Conservation (phyloP, 192 early-diverging fungal genomes). For the Pilaira anomala region DNA sequence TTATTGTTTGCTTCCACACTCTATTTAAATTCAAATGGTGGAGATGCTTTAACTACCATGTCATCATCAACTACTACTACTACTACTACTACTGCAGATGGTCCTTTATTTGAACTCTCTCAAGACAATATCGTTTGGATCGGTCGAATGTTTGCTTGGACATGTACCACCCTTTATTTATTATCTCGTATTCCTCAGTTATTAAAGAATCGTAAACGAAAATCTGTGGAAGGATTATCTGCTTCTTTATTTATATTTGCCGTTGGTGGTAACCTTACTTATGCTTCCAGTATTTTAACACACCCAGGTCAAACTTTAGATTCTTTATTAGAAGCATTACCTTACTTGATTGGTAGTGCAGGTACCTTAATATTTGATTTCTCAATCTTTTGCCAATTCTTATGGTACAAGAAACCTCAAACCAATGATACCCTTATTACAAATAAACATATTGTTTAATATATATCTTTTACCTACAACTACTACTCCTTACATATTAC, state of each 20-base stretch:
- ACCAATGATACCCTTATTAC: background rate
- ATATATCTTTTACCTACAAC: too few relatives aligned
- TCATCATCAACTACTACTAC: constrained; percentile 1
- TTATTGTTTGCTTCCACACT: background rate
- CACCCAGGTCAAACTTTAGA: constrained; percentile 27
- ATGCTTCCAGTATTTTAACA: constrained; percentile 49
- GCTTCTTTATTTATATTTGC: constrained; percentile 73
- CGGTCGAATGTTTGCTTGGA: constrained; percentile 66
- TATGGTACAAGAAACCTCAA: constrained; percentile 21
- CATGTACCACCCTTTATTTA: constrained; percentile 63
- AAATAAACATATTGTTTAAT: too few relatives aligned
- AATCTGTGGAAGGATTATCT: constrained; percentile 71
- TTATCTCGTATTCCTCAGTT: constrained; percentile 75
- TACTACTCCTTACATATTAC: too few relatives aligned
- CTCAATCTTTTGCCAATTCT: constrained; percentile 57
- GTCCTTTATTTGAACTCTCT: background rate
- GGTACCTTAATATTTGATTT: constrained; percentile 71
- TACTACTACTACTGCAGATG: constrained; percentile 15
- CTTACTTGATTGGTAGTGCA: constrained; percentile 65
- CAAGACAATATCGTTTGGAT: constrained; percentile 14
- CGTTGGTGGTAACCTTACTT: constrained; percentile 67
- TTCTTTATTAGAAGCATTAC: constrained; percentile 41
- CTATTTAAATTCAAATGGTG: background rate
- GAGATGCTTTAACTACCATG: background rate
- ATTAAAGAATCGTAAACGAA: constrained; percentile 54